Conservation (phyloP, 495 filamentous ascomycete species). For the Cercophora newfieldiana region DNA sequence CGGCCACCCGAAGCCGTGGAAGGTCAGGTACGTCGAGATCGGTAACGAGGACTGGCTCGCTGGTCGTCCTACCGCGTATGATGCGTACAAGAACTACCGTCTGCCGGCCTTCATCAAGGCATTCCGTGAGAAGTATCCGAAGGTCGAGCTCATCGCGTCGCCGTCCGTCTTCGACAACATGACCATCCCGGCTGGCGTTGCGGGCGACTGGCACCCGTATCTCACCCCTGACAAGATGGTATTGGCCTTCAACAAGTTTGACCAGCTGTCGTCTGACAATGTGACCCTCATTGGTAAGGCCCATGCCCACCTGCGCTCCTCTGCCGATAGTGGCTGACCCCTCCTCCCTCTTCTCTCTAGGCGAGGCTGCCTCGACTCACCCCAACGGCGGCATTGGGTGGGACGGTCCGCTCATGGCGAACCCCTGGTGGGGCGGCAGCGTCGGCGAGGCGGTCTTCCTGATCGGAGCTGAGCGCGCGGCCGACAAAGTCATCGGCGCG, state of each 20-base stretch:
- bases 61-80: constrained; percentile 33
- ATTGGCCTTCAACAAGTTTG: constrained; percentile 48
- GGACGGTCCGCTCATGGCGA: constrained; percentile 37
- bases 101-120: constrained; percentile 58
- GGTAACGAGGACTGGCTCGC: constrained; percentile 67
- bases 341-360: too few species aligned
- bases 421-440: constrained; percentile 57
- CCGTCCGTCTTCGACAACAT: constrained; percentile 44
- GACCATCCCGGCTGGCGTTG: constrained; percentile 43
- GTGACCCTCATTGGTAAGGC: constrained; percentile 36
- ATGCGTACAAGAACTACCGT: constrained; percentile 56
- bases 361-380: constrained; percentile 60
- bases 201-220: constrained; percentile 46
- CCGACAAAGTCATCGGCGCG: constrained; percentile 50
- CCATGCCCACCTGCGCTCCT: constrained; percentile 27
- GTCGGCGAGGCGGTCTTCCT: constrained; percentile 68
- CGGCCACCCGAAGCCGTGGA: constrained; percentile 59
- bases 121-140: constrained; percentile 57
- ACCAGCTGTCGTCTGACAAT: constrained; percentile 33
- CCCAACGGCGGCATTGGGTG: constrained; percentile 51
- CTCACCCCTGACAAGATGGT: constrained; percentile 37
- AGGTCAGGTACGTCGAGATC: constrained; percentile 61
- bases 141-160: constrained; percentile 61
- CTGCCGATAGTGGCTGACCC: neutral
- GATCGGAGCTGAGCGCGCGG: constrained; percentile 67